These are phyloP conservation scores for Metarhizium album DNA, from an alignment of 2,329 filamentous ascomycete genomes.

Conservation along the genomic window DNA sequence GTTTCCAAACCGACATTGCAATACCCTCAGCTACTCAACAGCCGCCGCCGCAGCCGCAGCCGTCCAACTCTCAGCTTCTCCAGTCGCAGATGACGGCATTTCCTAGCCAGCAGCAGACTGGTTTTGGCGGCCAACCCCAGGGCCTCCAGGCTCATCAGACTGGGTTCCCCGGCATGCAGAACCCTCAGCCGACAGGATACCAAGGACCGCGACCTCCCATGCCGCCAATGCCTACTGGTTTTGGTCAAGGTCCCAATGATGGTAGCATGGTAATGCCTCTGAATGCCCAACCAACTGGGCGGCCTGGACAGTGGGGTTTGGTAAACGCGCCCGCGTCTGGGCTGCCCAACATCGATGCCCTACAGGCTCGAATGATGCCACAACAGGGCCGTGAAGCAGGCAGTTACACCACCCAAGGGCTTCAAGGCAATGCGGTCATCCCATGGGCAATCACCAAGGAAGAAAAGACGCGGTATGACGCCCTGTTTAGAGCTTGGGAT, in stretches of 20 bases:
- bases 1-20: constrained; percentile 46
- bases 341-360: constrained; percentile 83
- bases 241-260: constrained; percentile 37
- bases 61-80: constrained; percentile 57
- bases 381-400: constrained; percentile 82
- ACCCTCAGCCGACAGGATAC: constrained; percentile 70
- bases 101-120: constrained; percentile 44
- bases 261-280: constrained; percentile 55
- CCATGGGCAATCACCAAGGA: constrained; percentile 99
- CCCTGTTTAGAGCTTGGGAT: constrained; percentile 93
- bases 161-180: constrained; percentile 55
- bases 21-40: constrained; percentile 50
- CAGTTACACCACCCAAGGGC: constrained; percentile 70
- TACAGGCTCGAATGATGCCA: constrained; percentile 95
- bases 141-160: constrained; percentile 58
- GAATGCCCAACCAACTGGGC: constrained; percentile 88
- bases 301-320: constrained; percentile 94
- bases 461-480: constrained; percentile 93
- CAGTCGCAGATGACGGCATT: constrained; percentile 61
- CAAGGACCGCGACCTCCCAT: constrained; percentile 79
- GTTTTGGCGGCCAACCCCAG: constrained; percentile 46
- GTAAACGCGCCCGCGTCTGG: constrained; percentile 87
- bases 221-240: constrained; percentile 63
- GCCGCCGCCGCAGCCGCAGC: constrained; percentile 62
- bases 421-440: constrained; percentile 89